Evolutionary conservation across 2,329 filamentous ascomycete species (phyloP).

Genomic region (Diaporthe vexans): DNA sequence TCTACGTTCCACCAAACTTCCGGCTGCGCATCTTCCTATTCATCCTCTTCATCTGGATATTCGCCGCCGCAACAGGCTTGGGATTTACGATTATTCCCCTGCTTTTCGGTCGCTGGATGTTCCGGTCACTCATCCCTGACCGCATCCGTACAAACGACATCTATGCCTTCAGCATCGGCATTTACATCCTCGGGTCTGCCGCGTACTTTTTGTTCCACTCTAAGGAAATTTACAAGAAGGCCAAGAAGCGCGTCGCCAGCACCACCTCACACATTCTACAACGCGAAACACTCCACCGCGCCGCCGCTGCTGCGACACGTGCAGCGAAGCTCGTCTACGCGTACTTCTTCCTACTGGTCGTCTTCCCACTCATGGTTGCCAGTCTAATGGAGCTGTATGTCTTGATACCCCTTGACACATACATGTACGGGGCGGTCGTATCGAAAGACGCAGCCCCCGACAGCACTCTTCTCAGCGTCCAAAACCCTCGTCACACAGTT

Average conservation of each 20-base stretch:
- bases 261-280: constrained; percentile 48
- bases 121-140: constrained; percentile 78
- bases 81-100: constrained; percentile 89
- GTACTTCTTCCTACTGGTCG: constrained; percentile 79
- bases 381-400: constrained; percentile 89
- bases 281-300: constrained; percentile 49
- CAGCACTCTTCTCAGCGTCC: constrained; percentile 47
- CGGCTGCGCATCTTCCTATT: constrained; percentile 84
- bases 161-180: constrained; percentile 93
- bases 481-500: constrained; percentile 73
- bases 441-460: constrained; percentile 44
- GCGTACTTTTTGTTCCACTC: constrained; percentile 73
- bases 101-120: constrained; percentile 84
- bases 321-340: constrained; percentile 76
- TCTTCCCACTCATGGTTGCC: constrained; percentile 85
- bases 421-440: constrained; percentile 64
- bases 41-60: constrained; percentile 91
- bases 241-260: constrained; percentile 50
- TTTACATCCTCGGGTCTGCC: constrained; percentile 81
- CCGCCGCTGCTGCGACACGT: constrained; percentile 49
- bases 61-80: constrained; percentile 90
- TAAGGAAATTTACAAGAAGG: constrained; percentile 53
- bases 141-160: constrained; percentile 90
- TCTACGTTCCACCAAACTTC: constrained; percentile 90
- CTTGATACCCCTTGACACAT: constrained; percentile 87